A percentile compares a stretch with the other conserved stretches of the same genome.
These are phyloP conservation scores for Aspergillus panamensis DNA, from an alignment of 495 filamentous ascomycete genomes.

Conservation along the genomic window DNA sequence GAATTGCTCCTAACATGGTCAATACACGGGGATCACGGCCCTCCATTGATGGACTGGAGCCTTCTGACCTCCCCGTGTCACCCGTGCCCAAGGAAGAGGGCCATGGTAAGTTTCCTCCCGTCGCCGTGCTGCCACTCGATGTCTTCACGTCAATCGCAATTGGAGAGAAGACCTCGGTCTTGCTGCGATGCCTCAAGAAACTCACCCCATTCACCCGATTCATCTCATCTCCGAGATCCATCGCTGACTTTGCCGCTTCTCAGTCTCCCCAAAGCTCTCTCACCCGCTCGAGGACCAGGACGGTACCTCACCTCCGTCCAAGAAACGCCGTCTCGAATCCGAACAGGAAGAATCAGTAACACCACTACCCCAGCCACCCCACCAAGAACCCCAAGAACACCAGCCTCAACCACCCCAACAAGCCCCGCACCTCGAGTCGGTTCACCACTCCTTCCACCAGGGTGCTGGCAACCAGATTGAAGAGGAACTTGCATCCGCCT, in stretches of 20 bases:
- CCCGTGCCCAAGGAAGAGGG: constrained; percentile 28
- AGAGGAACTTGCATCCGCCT: constrained; percentile 40
- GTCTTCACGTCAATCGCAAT: not conserved
- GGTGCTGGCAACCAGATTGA: constrained; percentile 40
- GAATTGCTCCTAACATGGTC: constrained; percentile 32
- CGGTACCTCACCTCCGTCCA: constrained; percentile 33
- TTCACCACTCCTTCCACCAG: constrained; percentile 7
- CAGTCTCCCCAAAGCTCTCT: constrained; percentile 30
- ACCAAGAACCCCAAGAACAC: constrained; percentile 8
- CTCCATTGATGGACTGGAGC: constrained; percentile 32
- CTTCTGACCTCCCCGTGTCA: constrained; percentile 32
- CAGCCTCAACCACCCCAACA: constrained; percentile 14
- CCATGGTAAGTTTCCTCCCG: constrained; percentile 36
- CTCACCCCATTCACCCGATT: not conserved
- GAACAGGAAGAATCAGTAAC: constrained; percentile 25
- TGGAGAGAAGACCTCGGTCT: not conserved
- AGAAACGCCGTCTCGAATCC: constrained; percentile 42
- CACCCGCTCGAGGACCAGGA: constrained; percentile 37
- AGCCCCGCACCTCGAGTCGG: not conserved
- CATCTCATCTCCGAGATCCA: not conserved
- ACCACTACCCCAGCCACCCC: constrained; percentile 20
- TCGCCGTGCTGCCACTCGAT: not conserved
- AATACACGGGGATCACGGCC: constrained; percentile 28
- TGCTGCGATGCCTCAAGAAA: not conserved
- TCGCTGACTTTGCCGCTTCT: not conserved